Evolutionary conservation across 2,329 filamentous ascomycete species (phyloP), one percentile per base, ranked within the genome.

Genomic region (Stenocarpella maydis): DNA sequence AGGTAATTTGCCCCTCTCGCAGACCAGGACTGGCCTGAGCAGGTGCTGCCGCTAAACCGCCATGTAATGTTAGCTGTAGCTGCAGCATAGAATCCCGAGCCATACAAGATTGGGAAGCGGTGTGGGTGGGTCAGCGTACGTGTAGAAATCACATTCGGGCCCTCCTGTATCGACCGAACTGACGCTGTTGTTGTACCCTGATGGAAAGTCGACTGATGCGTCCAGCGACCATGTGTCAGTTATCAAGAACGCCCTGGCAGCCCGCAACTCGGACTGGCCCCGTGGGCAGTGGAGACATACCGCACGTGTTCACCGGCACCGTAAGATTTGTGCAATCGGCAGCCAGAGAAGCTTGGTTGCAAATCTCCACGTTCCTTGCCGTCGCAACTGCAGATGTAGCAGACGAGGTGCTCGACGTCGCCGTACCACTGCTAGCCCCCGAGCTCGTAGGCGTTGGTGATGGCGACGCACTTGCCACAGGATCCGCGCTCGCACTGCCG

Each of bases 121-220:
- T 10, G 0, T 7, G 4, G 7, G 24, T 9, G 17, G 17, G 26
- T 19, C 8, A 19, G 12, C 65, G 39, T 43, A 68, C 65, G 54
- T 61, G 24, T 68, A 68, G 24, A 68, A 68, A 37, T 43, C 37
- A 24, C 65, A 68, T 17, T 43, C 45, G 10, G 45, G 45, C 15
- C 45, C 65, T 31, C 65, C 65, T n/a, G 65, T 68, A 34, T 61
- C 34, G 10, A 68, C 43, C 10, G 65, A 61, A 50, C 65, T 68
- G 31, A 68, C 53, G 24, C 28, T 41, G 21, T 68, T 45, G 34
- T 68, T 68, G 34, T 68, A 61, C 0, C n/a, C 9, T 3, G 45
- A 43, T 45, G 65, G 41, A 6, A 68, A 68, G 45, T 68, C 41
- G 1, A 68, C 65, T 68, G 52, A 14, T 17, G 12, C 14, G 37